Base-by-base conservation (phyloP, 1,139 yeast species). In the Kodamaea alishanica region DNA sequence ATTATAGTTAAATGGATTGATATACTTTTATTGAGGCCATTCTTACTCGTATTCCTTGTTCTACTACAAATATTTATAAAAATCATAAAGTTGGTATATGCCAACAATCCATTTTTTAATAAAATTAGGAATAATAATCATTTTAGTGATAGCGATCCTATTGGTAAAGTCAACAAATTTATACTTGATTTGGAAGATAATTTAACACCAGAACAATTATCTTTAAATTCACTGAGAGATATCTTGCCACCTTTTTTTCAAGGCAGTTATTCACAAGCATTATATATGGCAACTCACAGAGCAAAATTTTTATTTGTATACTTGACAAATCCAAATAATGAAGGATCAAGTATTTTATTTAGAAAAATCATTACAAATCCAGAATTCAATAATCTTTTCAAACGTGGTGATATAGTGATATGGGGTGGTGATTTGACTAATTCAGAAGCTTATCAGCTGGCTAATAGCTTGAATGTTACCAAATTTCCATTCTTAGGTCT, bases 351-450 rank as follows among this genome's bases (percentile, higher is more conserved):
- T 26, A 60, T 63, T 4, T 78, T 86, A 41, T 76, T 81, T 41
- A 61, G 72, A n/a, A 70, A 73, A 9, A 72, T 85, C 4, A 61
- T 89, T 32, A 64, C 81, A 28, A 70, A 77, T 47, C 73, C 73
- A 1, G 63, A 62, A 26, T 79, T 88, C 40, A 63, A 77, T 6
- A 63, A 65, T 7, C 63, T 83, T 35, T 42, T 46, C 10, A 40
- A 48, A 73, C 37, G 67, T 74, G 51, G 50, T 6, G 48, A 46
- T 33, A 59, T 81, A 3, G 53, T 88, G 3, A 65, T 88, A 5
- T 92, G 97, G 97, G 95, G 94, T 28, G 96, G 97, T 6, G 85
- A 86, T 55, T 77, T 85, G 25, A 75, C 79, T 10, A 79, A 82
- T 45, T 79, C 89, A 9, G 97, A 92, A 60, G 87, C 94, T 1